Conservation (phyloP, 495 filamentous ascomycete genomes). For the Lepraria neglecta region DNA sequence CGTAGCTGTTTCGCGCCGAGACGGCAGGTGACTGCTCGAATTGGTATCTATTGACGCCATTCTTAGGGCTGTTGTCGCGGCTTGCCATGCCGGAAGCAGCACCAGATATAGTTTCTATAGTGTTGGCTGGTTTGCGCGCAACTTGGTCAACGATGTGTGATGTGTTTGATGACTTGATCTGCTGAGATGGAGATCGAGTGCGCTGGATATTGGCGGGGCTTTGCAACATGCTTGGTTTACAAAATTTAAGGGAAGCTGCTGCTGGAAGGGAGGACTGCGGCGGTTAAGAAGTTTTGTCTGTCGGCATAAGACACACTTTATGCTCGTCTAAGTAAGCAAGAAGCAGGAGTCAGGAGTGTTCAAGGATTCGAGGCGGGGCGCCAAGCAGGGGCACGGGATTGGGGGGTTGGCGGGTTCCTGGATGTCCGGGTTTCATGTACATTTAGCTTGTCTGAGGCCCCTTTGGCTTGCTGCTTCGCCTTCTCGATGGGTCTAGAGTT, state of each 20-base stretch:
- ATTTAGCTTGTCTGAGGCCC: neutral
- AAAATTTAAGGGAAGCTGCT: neutral
- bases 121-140: neutral
- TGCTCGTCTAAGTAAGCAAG: neutral
- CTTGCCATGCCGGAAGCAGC: neutral
- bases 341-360: too few relatives aligned
- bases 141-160: neutral
- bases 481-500: neutral
- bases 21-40: constrained; percentile 20
- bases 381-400: constrained; percentile 3
- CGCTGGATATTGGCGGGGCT: constrained; percentile 6
- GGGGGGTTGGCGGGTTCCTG: constrained; percentile 2
- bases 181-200: neutral
- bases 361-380: neutral
- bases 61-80: neutral
- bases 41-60: constrained; percentile 9
- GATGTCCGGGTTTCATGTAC: neutral
- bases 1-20: constrained; percentile 6
- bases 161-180: neutral
- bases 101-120: too few relatives aligned
- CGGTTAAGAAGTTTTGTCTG: neutral
- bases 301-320: too few relatives aligned
- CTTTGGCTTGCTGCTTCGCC: neutral
- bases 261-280: neutral
- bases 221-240: constrained; percentile 1